These are phyloP conservation scores for Talaromyces rugulosus DNA, from an alignment of 2,329 filamentous ascomycete genomes.

Conservation along the genomic window DNA sequence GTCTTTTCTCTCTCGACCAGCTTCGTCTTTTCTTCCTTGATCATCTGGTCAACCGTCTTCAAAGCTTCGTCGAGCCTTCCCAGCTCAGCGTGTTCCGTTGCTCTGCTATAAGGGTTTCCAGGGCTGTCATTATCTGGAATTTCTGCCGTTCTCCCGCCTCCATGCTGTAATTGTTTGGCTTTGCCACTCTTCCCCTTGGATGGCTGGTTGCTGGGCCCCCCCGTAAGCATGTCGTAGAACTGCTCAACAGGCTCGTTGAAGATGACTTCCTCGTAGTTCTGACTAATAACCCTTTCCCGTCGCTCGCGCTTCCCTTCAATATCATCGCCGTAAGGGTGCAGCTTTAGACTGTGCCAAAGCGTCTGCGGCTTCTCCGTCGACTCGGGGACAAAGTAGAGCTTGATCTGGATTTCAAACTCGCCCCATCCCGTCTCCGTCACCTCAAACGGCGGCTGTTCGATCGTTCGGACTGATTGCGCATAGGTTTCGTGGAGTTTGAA, in stretches of 20 bases:
- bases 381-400: conserved; percentile 86
- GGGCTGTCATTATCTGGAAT: conserved; percentile 65
- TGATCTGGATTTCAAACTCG: conserved; percentile 94
- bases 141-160: conserved; percentile 66
- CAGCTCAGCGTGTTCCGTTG: conserved; percentile 66
- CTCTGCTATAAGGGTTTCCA: conserved; percentile 67
- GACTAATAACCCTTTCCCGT: conserved; percentile 64
- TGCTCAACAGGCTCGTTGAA: conserved; percentile 96
- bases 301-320: conserved; percentile 69
- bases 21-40: conserved; percentile 61
- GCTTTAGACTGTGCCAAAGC: conserved; percentile 85
- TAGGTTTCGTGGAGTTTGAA: conserved; percentile 99
- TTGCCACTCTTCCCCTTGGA: conserved; percentile 57
- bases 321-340: conserved; percentile 80
- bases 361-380: conserved; percentile 91
- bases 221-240: conserved; percentile 82
- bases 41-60: conserved; percentile 55
- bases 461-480: conserved; percentile 79
- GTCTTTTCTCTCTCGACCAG: conserved; percentile 59
- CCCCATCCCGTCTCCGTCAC: conserved; percentile 95
- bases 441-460: conserved; percentile 77
- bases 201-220: conserved; percentile 50
- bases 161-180: conserved; percentile 36
- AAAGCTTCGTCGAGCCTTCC: conserved; percentile 60
- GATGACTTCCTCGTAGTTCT: conserved; percentile 88